A percentile compares a stretch with the other conserved stretches of the same genome.
Evolutionary conservation across 352 stramenopile species (phyloP).

Genomic region (Pythium biforme): DNA sequence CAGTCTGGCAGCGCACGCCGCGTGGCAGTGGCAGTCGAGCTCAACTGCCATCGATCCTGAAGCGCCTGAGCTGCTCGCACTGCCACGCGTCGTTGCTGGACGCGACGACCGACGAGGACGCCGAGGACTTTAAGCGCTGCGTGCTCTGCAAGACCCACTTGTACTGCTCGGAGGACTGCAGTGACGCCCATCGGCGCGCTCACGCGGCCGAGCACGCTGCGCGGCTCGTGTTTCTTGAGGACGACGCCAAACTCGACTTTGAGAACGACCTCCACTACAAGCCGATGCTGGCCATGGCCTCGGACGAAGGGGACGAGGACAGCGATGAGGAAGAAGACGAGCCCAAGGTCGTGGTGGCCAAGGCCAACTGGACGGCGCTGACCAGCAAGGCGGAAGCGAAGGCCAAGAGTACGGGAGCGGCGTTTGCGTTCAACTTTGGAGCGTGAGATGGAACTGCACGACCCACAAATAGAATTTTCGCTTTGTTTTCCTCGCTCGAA

Average conservation of each 20-base stretch:
- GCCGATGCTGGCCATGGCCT: slow-evolving; percentile 36
- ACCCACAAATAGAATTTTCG: too few species aligned
- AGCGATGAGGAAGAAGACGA: slow-evolving; percentile 29
- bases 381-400: neutral
- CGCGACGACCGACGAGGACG: slow-evolving; percentile 29
- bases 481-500: too few species aligned
- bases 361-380: slow-evolving; percentile 22
- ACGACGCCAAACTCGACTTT: slow-evolving; percentile 61
- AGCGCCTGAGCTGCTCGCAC: slow-evolving; percentile 51
- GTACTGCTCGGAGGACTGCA: slow-evolving; percentile 70
- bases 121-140: slow-evolving; percentile 54
- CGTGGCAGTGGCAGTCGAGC: neutral
- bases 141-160: slow-evolving; percentile 76
- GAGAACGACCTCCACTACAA: slow-evolving; percentile 62
- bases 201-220: slow-evolving; percentile 69
- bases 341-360: slow-evolving; percentile 23
- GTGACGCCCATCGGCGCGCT: slow-evolving; percentile 29
- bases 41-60: slow-evolving; percentile 18
- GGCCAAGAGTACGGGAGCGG: neutral
- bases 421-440: slow-evolving; percentile 26
- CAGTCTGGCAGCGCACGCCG: slow-evolving; percentile 59
- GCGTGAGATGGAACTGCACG: neutral
- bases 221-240: slow-evolving; percentile 62
- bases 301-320: slow-evolving; percentile 30
- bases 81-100: slow-evolving; percentile 40